Conservation (phyloP, 2,329 filamentous ascomycete genomes). For the Colletotrichum coccodes region DNA sequence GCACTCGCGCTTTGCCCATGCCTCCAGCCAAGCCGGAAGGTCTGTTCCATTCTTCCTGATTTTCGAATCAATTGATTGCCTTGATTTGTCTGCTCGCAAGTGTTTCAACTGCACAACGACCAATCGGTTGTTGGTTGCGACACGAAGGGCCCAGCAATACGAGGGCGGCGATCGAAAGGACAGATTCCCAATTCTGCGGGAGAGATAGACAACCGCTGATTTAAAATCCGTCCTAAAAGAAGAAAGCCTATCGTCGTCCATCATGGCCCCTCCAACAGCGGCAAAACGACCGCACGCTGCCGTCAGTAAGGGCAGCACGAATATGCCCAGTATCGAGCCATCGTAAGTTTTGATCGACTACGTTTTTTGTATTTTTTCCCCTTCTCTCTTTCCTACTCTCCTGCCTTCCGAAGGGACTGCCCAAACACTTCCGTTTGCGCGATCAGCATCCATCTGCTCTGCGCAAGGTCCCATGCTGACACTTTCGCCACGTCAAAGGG, state of each 20-base stretch:
- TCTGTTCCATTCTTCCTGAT: background rate
- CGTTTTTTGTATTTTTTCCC: background rate
- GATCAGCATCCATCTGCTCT: no score
- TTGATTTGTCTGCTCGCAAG: background rate
- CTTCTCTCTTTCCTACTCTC: no score
- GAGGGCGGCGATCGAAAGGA: constrained; percentile 13
- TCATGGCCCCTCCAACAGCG: constrained; percentile 29
- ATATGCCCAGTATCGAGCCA: background rate
- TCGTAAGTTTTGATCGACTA: background rate
- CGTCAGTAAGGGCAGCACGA: constrained; percentile 11
- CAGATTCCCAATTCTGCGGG: constrained; percentile 20
- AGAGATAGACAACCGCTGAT: constrained; percentile 22
- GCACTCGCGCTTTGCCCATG: constrained; percentile 5
- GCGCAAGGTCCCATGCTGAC: background rate
- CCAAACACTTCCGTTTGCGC: background rate
- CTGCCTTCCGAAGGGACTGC: background rate
- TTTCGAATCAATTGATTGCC: constrained; percentile 1
- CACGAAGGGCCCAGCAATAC: constrained; percentile 7
- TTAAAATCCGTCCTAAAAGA: constrained; percentile 8
- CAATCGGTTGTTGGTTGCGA: background rate
- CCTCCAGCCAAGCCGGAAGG: constrained; percentile 16
- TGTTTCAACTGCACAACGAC: background rate
- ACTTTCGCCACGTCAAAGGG: constrained; percentile 1
- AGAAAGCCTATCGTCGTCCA: constrained; percentile 11
- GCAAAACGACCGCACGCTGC: constrained; percentile 29